Evolutionary conservation across 495 filamentous ascomycete genomes (phyloP), one percentile per base, ranked within the genome.

Genomic region (Aspergillus bridgeri): DNA sequence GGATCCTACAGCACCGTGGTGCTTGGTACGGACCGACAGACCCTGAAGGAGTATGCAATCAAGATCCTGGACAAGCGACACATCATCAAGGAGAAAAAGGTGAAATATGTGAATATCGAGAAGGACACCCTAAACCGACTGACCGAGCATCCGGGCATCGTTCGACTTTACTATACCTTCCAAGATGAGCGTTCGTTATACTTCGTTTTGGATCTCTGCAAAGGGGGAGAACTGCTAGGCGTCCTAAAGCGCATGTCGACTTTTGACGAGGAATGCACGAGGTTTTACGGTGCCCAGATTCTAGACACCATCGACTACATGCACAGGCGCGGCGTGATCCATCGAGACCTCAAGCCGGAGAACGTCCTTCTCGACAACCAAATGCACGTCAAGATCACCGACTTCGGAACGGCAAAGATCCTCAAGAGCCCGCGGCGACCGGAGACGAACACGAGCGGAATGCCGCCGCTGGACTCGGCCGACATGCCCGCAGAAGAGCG

Each of bases 11-110:
- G 93, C 70, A 98, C 92, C 17, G 95, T 99, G 50, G 84, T 94
- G 53, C 84, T 94, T 45, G 95, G 93, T 47, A 98, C 95, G 5
- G 95, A 99, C 65, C 85, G 95, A 49, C 92, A 96, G 71, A 98
- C 91, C 0, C 75, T 95, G 47, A 94, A 95, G 60, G 95, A 99
- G 70, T 98, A 96, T 67, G 95, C 95, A 24, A 93, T 99, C 74
- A 99, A 99, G 69, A 93, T 99, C 23, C 80, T 99, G 43, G 94
- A 98, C 74, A 99, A 99, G 76, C 86, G 91, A 61, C 95, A 99
- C 73, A 99, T 99, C 65, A 98, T 99, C 79, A 98, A 97, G 77
- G 95, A 99, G 75, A 96, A 93, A 72, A 99, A 99, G 79, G 95
- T 99, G 61, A 99, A 99, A 78, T 99, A 99, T 69, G 95, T 99